phyloP scores from a whole-genome alignment of 768 basidiomycete genomes.

The Tulasnella sp. region DNA sequence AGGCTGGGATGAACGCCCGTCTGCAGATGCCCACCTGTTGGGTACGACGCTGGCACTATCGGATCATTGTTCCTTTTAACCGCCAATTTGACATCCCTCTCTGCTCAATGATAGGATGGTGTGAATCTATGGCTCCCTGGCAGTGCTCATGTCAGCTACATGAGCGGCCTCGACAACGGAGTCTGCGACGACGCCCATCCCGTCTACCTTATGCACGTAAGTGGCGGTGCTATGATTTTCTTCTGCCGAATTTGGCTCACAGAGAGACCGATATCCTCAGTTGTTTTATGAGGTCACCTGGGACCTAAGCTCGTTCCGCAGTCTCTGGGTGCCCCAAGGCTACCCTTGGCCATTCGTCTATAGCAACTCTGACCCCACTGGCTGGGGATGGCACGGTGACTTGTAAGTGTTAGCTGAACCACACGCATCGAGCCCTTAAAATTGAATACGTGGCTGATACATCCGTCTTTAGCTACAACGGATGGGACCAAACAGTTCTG shows the following conservation, averaged over 20 bases:
- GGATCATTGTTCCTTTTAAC: neutral
- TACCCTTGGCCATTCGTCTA: slow-evolving; percentile 18
- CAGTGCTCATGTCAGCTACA: slow-evolving; percentile 9
- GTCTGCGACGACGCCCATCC: slow-evolving; percentile 15
- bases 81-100: neutral
- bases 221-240: too few relatives aligned
- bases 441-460: neutral
- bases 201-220: slow-evolving; percentile 12
- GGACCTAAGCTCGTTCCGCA: slow-evolving; percentile 12
- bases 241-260: neutral
- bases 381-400: slow-evolving; percentile 18
- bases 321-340: slow-evolving; percentile 6
- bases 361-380: slow-evolving; percentile 17
- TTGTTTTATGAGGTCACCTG: slow-evolving; percentile 18
- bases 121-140: slow-evolving; percentile 36
- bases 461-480: slow-evolving; percentile 1
- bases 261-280: neutral
- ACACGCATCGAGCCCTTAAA: too few relatives aligned
- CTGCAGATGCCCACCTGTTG: too few relatives aligned
- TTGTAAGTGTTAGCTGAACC: slow-evolving; percentile 22
- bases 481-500: neutral
- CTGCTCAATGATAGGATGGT: slow-evolving; percentile 16
- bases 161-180: slow-evolving; percentile 14
- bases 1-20: slow-evolving; percentile 32
- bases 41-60: neutral